These are phyloP conservation scores for Hypholoma sublateritium DNA, from an alignment of 768 basidiomycete genomes.

Conservation along the genomic window DNA sequence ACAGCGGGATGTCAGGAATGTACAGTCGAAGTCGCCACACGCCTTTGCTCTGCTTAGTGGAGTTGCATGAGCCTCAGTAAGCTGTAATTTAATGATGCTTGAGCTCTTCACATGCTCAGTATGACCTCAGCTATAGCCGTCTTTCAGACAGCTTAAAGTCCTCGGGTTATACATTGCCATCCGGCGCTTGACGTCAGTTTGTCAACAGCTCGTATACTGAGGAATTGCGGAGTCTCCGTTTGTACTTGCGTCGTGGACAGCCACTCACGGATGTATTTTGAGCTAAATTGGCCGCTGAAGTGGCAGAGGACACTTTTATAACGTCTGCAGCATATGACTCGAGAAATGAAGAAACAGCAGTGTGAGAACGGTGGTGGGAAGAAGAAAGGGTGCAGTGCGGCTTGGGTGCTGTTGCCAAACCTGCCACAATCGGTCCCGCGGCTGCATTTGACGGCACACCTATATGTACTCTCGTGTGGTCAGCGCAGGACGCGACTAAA, in stretches of 20 bases:
- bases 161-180: not conserved
- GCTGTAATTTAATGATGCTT: not conserved
- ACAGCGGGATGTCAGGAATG: too few species aligned
- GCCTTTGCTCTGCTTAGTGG: too few species aligned
- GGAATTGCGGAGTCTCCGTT: not conserved
- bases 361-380: slow-evolving; percentile 3
- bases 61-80: too few species aligned
- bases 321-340: slow-evolving; percentile 11
- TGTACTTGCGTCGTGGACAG: not conserved
- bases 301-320: not conserved
- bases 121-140: too few species aligned
- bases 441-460: slow-evolving; percentile 12
- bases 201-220: not conserved
- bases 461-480: slow-evolving; percentile 36
- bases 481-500: slow-evolving; percentile 48
- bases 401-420: slow-evolving; percentile 8
- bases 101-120: not conserved
- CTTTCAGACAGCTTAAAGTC: too few species aligned
- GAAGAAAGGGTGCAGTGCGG: not conserved
- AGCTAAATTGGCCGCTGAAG: slow-evolving; percentile 4
- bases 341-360: slow-evolving; percentile 8
- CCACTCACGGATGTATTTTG: not conserved
- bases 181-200: not conserved
- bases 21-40: too few species aligned
- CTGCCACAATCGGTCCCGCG: slow-evolving; percentile 16